Percentiles rank a stretch among this genome's conserved stretches.
Conservation (phyloP, 495 filamentous ascomycete species). For the Penicillium odoratum region DNA sequence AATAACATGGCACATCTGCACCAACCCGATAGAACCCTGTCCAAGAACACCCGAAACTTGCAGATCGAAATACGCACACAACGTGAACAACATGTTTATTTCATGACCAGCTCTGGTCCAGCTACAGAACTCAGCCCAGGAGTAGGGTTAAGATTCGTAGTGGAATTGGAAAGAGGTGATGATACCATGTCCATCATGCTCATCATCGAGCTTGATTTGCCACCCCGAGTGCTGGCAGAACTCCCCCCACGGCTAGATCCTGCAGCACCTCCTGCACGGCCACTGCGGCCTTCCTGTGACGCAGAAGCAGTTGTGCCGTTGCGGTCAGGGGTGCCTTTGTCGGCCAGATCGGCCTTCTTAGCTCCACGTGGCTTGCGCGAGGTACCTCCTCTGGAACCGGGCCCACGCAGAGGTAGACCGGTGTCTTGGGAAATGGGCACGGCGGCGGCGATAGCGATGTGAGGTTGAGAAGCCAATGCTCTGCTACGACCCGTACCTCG, state of each 20-base stretch:
- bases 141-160: constrained; percentile 27
- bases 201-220: constrained; percentile 23
- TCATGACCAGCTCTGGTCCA: constrained; percentile 29
- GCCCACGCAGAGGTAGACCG: constrained; percentile 59
- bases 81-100: constrained; percentile 3
- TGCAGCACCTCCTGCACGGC: constrained; percentile 30
- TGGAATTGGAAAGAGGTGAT: constrained; percentile 17
- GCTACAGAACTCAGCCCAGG: constrained; percentile 28
- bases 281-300: constrained; percentile 31
- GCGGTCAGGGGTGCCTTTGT: constrained; percentile 60
- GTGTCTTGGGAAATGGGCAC: constrained; percentile 48
- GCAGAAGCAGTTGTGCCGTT: constrained; percentile 20
- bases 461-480: constrained; percentile 36
- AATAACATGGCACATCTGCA: neutral
- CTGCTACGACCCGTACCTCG: constrained; percentile 54
- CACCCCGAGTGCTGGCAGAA: constrained; percentile 30
- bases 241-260: constrained; percentile 36
- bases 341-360: constrained; percentile 65
- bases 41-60: neutral
- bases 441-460: constrained; percentile 42
- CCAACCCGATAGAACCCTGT: neutral
- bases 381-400: constrained; percentile 78
- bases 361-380: constrained; percentile 77
- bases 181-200: constrained; percentile 33
- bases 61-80: neutral